A percentile compares a stretch with the other conserved stretches of the same genome.
phyloP scores from a whole-genome alignment of 2,329 filamentous ascomycete species.

The Cytospora leucostoma region DNA sequence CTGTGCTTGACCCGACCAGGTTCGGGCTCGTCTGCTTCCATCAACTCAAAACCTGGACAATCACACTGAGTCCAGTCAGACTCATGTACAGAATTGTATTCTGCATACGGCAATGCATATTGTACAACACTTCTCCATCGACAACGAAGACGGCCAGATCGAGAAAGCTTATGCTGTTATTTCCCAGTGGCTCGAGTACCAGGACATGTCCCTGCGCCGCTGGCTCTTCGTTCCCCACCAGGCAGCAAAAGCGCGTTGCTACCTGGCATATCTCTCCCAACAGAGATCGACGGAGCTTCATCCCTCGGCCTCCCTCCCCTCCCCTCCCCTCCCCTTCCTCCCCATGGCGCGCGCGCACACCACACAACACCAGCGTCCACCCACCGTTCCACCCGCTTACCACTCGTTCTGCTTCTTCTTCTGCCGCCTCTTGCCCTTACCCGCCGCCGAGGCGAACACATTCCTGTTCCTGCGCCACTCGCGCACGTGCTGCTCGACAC shows the following conservation, averaged over 20 bases:
- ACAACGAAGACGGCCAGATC: neutral
- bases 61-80: neutral
- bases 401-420: slow-evolving; percentile 28
- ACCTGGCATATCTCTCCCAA: neutral
- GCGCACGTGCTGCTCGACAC: slow-evolving; percentile 76
- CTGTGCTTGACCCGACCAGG: neutral
- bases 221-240: neutral
- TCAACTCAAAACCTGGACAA: neutral
- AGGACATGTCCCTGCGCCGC: neutral
- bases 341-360: neutral
- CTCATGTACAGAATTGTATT: neutral
- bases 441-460: slow-evolving; percentile 38
- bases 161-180: neutral
- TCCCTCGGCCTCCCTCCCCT: neutral
- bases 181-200: neutral
- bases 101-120: neutral
- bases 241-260: neutral
- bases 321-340: neutral
- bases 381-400: neutral
- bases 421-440: slow-evolving; percentile 25
- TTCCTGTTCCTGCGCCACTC: slow-evolving; percentile 52
- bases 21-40: neutral
- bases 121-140: neutral
- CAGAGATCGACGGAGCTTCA: neutral
- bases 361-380: neutral